Conservation (phyloP, 73 alveolate genomes). For the Uronychia binucleata region DNA sequence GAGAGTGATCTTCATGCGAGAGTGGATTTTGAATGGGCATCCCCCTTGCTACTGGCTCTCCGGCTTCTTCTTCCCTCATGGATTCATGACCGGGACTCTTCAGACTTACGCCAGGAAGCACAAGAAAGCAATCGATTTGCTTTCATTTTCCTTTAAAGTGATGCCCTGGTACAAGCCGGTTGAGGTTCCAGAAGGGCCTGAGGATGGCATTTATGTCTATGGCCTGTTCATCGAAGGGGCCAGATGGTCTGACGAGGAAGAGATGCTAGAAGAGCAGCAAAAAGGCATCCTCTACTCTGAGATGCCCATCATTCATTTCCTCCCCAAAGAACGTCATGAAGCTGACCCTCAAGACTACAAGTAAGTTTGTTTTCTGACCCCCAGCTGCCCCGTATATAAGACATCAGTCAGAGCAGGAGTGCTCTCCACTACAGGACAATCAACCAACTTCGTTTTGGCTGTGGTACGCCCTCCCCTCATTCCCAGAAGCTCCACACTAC, state of each 20-base stretch:
- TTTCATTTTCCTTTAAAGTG: slow-evolving; percentile 62
- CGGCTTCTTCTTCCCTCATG: slow-evolving; percentile 99
- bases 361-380: no score
- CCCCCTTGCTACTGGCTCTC: slow-evolving; percentile 98
- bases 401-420: slow-evolving; percentile 96
- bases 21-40: slow-evolving; percentile 97
- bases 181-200: slow-evolving; percentile 88
- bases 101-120: slow-evolving; percentile 89
- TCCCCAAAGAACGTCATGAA: slow-evolving; percentile 69
- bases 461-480: slow-evolving; percentile 77
- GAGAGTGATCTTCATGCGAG: slow-evolving; percentile 95
- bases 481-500: no score
- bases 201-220: slow-evolving; percentile 98
- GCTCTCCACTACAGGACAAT: slow-evolving; percentile 94
- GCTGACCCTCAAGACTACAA: slow-evolving; percentile 24
- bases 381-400: slow-evolving; percentile 97
- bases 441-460: slow-evolving; percentile 92
- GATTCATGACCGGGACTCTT: slow-evolving; percentile 89
- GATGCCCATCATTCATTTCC: slow-evolving; percentile 90
- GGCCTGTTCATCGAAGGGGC: slow-evolving; percentile 99
- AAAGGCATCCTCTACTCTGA: slow-evolving; percentile 72
- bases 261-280: slow-evolving; percentile 68
- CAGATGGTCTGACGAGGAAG: slow-evolving; percentile 94
- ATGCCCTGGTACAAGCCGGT: slow-evolving; percentile 9
- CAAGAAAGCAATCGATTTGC: slow-evolving; percentile 80